Percentiles rank a stretch among this genome's conserved stretches.
phyloP scores from a whole-genome alignment of 495 filamentous ascomycete genomes.

The Penicillium bialowiezense region DNA sequence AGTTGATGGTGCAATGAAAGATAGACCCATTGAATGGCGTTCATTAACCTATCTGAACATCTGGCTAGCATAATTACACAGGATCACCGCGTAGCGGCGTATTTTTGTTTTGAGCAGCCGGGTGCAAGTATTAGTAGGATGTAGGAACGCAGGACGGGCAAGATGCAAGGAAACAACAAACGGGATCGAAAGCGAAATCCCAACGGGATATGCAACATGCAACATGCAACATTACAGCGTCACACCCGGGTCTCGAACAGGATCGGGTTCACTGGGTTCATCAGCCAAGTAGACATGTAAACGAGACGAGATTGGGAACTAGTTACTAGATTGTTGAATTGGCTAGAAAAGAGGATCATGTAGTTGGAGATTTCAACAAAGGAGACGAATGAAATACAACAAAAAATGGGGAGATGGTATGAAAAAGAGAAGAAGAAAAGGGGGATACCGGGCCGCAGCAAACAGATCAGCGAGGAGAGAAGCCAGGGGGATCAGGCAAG shows the following conservation, averaged over 20 bases:
- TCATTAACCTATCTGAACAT: not conserved
- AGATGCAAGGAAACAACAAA: too few species aligned
- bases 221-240: not conserved
- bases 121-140: too few species aligned
- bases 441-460: constrained; percentile 21
- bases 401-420: constrained; percentile 38
- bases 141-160: too few species aligned
- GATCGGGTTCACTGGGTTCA: not conserved
- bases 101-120: too few species aligned
- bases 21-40: not conserved
- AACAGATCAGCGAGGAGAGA: constrained; percentile 23
- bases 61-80: not conserved
- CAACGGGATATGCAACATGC: not conserved
- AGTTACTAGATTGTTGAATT: constrained; percentile 36
- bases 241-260: not conserved
- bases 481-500: constrained; percentile 15
- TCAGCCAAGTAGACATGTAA: constrained; percentile 1
- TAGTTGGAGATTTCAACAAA: constrained; percentile 36
- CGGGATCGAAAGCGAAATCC: too few species aligned
- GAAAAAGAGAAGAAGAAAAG: constrained; percentile 18
- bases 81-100: too few species aligned
- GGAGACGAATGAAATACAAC: constrained; percentile 38
- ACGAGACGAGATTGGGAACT: constrained; percentile 24
- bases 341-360: constrained; percentile 35
- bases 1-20: too few species aligned